These are phyloP conservation scores for Ogataea pini DNA, from an alignment of 805 yeast species.

Conservation along the genomic window DNA sequence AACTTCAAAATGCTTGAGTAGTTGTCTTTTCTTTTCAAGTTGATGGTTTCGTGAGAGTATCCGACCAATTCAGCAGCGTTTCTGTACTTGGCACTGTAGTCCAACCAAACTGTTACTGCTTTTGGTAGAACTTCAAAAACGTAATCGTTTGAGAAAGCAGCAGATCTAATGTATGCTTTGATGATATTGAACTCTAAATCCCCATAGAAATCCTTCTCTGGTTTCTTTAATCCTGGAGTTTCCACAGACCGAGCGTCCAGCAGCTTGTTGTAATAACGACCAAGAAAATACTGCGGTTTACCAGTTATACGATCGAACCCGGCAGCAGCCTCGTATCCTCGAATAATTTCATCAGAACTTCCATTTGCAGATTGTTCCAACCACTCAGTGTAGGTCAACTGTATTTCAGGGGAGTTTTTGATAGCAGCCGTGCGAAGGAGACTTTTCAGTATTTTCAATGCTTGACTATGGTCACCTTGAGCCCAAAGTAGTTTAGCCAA, in stretches of 20 bases:
- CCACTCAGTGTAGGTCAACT: conserved; percentile 85
- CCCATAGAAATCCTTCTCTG: conserved; percentile 43
- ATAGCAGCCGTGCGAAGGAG: conserved; percentile 28
- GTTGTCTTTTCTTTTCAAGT: conserved; percentile 36
- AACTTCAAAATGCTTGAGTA: conserved; percentile 50
- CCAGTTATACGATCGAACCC: conserved; percentile 56
- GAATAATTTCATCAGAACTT: conserved; percentile 68
- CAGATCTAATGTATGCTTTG: conserved; percentile 55
- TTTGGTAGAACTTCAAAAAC: conserved; percentile 86
- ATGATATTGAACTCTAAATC: conserved; percentile 57
- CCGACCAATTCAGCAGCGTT: conserved; percentile 30
- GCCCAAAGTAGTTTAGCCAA: conserved; percentile 85
- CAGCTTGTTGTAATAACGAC: conserved; percentile 74
- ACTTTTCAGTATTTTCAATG: conserved; percentile 62
- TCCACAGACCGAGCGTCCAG: conserved; percentile 57
- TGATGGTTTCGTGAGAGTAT: conserved; percentile 29
- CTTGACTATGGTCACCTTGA: conserved; percentile 84
- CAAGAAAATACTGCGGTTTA: conserved; percentile 77
- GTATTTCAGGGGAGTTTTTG: conserved; percentile 41
- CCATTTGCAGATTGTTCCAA: conserved; percentile 82
- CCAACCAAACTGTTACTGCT: conserved; percentile 89
- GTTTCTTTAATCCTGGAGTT: conserved; percentile 30
- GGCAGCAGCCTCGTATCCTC: conserved; percentile 64
- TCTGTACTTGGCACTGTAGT: conserved; percentile 51
- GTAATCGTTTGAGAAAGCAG: conserved; percentile 62